Evolutionary conservation across 805 yeast genomes (phyloP), one percentile per base, ranked within the genome.

Genomic region (Peterozyma xylosa): DNA sequence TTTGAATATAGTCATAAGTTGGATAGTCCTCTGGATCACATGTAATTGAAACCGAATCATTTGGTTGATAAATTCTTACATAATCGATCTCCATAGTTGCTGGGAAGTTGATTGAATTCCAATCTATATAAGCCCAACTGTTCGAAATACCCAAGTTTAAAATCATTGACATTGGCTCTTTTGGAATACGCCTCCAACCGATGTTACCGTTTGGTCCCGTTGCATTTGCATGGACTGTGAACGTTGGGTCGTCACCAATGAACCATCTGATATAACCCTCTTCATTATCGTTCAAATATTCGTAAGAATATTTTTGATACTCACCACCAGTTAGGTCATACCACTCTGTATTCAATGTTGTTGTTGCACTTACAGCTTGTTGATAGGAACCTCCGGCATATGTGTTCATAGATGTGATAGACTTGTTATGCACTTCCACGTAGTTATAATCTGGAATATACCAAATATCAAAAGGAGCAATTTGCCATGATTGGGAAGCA

Each of bases 401-500:
- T 0, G 71, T 57, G 49, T 68, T 69, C 70, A 72, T 67, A 13
- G 65, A 49, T 1, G 78, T 67, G 30, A 66, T 59, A 14, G 68
- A 58, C 6, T 35, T 33, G 50, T 73, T 69, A 49, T 71, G 55
- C 36, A 73, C 55, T 38, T 65, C 70, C 37, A 73, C 56, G 47
- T 63, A 73, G 46, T 67, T 63, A 53, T 73, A 73, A 52, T 73
- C 77, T 3, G 79, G 76, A 50, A 55, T 57, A 50, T 72, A 73
- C 79, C 79, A 73, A 35, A 72, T 64, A 53, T 73, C 78, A 54
- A 61, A 62, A 1, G 78, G 79, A 9, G 79, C 79, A 48, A 73
- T 57, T 56, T 73, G 78, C 46, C 68, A 59, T 1, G 78, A 70
- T 49, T 73, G 79, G 1, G 77, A 70, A 3, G 68, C 77, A 30